These are phyloP conservation scores for Rutstroemia sp. DNA, from an alignment of 2,329 filamentous ascomycete species.

Conservation along the genomic window DNA sequence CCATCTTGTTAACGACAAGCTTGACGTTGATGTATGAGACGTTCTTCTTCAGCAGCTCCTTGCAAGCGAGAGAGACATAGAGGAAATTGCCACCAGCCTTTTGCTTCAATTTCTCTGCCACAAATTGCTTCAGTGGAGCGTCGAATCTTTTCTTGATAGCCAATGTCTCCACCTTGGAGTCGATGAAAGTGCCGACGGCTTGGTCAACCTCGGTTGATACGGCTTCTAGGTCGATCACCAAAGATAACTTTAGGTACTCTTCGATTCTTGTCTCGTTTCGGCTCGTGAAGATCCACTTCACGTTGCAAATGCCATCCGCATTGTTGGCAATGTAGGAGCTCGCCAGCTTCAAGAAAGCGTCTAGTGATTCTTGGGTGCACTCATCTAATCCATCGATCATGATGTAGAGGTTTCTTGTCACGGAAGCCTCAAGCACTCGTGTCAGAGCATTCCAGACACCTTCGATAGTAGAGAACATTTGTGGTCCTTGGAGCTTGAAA, in stretches of 20 bases:
- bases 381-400: constrained; percentile 11
- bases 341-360: constrained; percentile 3
- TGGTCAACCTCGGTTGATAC: neutral
- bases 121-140: constrained; percentile 3
- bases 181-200: constrained; percentile 2
- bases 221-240: constrained; percentile 5
- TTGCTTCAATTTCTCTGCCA: constrained; percentile 2
- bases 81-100: constrained; percentile 6
- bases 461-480: constrained; percentile 6
- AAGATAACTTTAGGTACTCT: constrained; percentile 6
- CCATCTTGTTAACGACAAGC: constrained; percentile 6
- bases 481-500: constrained; percentile 7
- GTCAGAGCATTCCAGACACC: constrained; percentile 6
- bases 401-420: constrained; percentile 6
- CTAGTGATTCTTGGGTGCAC: constrained; percentile 5
- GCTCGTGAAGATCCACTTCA: constrained; percentile 11
- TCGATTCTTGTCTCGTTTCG: constrained; percentile 6
- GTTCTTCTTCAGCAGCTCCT: constrained; percentile 5
- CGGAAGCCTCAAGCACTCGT: constrained; percentile 3
- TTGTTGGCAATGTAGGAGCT: constrained; percentile 4
- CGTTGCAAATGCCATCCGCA: constrained; percentile 6
- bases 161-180: neutral
- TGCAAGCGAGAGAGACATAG: constrained; percentile 8
- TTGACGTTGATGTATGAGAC: constrained; percentile 7
- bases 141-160: constrained; percentile 7